These are phyloP conservation scores for Naegleria gruberi DNA, from an alignment of 208 protist species.

Conservation along the genomic window DNA sequence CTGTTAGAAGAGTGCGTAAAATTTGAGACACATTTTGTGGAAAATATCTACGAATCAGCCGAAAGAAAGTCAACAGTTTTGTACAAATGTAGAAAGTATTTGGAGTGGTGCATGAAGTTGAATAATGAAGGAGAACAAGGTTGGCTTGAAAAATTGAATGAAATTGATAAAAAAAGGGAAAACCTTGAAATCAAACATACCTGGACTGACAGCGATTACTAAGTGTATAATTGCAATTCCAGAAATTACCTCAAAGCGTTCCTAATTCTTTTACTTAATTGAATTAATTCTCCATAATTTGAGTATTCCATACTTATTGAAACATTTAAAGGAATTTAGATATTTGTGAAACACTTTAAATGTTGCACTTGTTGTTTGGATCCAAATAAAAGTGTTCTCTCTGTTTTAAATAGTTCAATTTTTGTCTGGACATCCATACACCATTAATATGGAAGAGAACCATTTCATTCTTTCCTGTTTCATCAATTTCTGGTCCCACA, in stretches of 20 bases:
- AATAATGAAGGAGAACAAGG: background rate
- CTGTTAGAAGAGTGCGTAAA: background rate
- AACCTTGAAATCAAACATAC: background rate
- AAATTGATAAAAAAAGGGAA: background rate
- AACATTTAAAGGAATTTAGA: too few species aligned
- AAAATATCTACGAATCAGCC: background rate
- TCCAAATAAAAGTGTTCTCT: background rate
- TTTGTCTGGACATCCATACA: background rate
- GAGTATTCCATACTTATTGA: too few species aligned
- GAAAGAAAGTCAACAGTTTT: background rate
- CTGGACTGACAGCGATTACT: too few species aligned
- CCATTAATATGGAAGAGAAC: background rate
- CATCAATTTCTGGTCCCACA: background rate
- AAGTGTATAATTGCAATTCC: too few species aligned
- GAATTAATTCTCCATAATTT: too few species aligned
- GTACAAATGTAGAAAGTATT: background rate
- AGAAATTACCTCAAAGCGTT: too few species aligned
- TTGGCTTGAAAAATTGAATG: background rate
- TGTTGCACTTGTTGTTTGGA: too few species aligned
- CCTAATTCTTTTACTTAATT: too few species aligned
- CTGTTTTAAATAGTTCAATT: background rate
- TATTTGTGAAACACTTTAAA: too few species aligned
- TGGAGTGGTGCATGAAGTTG: background rate
- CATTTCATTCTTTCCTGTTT: background rate
- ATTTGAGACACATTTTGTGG: background rate